phyloP scores from a whole-genome alignment of 306 rosid species.

The Lupinus albus region DNA sequence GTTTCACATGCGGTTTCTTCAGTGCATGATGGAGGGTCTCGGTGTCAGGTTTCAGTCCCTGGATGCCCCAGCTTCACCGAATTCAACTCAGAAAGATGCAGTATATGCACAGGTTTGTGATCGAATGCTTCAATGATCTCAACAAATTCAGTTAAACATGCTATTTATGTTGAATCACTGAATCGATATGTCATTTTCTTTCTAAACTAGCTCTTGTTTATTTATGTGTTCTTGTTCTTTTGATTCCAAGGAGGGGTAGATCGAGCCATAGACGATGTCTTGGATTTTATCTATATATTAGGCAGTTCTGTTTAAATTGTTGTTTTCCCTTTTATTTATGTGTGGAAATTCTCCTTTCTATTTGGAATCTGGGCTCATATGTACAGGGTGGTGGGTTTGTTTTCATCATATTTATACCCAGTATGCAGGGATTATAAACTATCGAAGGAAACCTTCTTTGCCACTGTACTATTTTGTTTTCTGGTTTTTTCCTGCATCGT shows the following conservation, averaged over 20 bases:
- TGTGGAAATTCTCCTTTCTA: conserved; percentile 21
- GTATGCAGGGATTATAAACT: conserved; percentile 1
- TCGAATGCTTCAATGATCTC: conserved; percentile 55
- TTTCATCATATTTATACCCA: background rate
- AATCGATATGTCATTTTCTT: background rate
- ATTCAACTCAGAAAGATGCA: conserved; percentile 71
- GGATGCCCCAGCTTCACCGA: conserved; percentile 57
- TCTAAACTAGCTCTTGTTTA: conserved; percentile 41
- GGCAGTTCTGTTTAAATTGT: conserved; percentile 27
- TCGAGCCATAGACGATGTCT: background rate
- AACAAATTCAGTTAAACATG: conserved; percentile 30
- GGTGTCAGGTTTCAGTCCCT: conserved; percentile 58
- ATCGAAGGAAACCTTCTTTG: conserved; percentile 7
- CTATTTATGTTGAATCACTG: conserved; percentile 15
- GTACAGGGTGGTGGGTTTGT: conserved; percentile 1
- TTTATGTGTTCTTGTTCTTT: background rate
- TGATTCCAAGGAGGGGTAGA: background rate
- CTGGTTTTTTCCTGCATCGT: conserved; percentile 2
- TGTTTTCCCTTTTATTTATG: conserved; percentile 20
- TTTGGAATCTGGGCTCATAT: conserved; percentile 22
- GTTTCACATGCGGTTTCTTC: conserved; percentile 43
- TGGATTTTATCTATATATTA: conserved; percentile 7
- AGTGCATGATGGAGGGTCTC: conserved; percentile 78
- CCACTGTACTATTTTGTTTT: conserved; percentile 4
- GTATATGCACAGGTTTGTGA: conserved; percentile 81